Evolutionary conservation across 192 early-diverging fungal genomes (phyloP), one percentile per base, ranked within the genome.

Genomic region (Coemansia sp.): DNA sequence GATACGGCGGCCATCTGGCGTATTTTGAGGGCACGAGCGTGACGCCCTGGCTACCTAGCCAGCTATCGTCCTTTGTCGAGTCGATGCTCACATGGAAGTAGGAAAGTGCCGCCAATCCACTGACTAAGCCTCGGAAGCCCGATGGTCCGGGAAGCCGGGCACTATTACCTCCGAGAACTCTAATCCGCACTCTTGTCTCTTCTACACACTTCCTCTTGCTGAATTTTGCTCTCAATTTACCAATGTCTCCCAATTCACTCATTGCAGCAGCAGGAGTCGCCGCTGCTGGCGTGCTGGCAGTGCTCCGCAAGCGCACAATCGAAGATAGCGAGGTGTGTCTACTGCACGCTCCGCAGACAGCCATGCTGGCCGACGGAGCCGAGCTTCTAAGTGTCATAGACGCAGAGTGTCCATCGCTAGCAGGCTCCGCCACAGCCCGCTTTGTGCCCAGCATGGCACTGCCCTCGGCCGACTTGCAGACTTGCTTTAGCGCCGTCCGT

Each of bases 1-100:
- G 71, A 1, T 78, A 85, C 23, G 96, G 96, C 57, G 96, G 96
- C 3, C 96, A 98, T 70, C 77, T 98, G 69, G 96, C 93, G 9
- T 97, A 90, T 88, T 85, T 84, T 38, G 67, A 77, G 31, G 70
- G 69, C 20, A 45, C 50, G 3, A 33, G 66, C 11, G 52, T 80
- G 21, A 60, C 68, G 38, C 68, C 77, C 0, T 92, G 91, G 91
- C 82, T 85, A 20, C 83, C 86, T 1, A 75, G 77, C 16, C 91
- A 87, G 50, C 65, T 92, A n/a, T 61, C 81, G 20, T 82, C 86
- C 70, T 92, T 86, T 55, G 71, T 72, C 5, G 33, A 36, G 1
- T 72, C 72, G 3, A 80, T 80, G 77, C 50, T 80, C 0, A 66
- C 68, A 37, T 80, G 69, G 72, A 64, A 61, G 43, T 64, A 58